phyloP scores from a whole-genome alignment of 78 protist species.

The Dictyostelium brefeldianum region DNA sequence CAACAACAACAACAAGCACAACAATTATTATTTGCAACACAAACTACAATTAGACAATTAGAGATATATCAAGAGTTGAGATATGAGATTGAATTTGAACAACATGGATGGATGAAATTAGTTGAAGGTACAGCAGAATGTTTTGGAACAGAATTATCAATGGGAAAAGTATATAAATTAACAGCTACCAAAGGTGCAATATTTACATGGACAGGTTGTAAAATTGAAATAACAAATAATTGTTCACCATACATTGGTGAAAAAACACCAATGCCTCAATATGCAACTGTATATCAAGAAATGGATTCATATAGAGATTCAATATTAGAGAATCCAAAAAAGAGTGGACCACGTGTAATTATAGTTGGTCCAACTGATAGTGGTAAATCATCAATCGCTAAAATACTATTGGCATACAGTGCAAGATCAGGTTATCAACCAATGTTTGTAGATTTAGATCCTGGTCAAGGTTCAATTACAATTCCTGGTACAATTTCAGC shows the following conservation, averaged over 20 bases:
- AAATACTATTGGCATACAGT: conserved; percentile 80
- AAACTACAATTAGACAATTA: neutral
- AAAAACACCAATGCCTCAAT: conserved; percentile 87
- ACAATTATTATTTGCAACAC: neutral
- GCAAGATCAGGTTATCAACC: conserved; percentile 67
- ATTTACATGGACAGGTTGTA: conserved; percentile 86
- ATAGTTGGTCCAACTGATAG: conserved; percentile 88
- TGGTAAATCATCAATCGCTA: conserved; percentile 88
- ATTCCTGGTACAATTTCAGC: conserved; percentile 87
- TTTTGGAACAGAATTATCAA: conserved; percentile 86
- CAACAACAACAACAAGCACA: conserved; percentile 1
- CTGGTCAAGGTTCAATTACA: conserved; percentile 85
- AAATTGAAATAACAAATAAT: conserved; percentile 17
- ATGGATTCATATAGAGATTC: conserved; percentile 67
- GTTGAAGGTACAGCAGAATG: conserved; percentile 86
- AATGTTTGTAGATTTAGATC: conserved; percentile 86
- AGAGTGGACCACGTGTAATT: conserved; percentile 72
- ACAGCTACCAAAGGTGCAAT: conserved; percentile 53
- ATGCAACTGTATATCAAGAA: conserved; percentile 43
- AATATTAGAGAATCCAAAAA: neutral
- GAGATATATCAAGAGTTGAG: conserved; percentile 65
- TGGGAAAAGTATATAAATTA: conserved; percentile 50
- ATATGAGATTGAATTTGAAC: conserved; percentile 74
- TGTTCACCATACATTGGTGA: conserved; percentile 25
- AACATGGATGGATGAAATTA: conserved; percentile 25